phyloP scores from a whole-genome alignment of 805 yeast species.

The Cyberlindnera mrakii region DNA sequence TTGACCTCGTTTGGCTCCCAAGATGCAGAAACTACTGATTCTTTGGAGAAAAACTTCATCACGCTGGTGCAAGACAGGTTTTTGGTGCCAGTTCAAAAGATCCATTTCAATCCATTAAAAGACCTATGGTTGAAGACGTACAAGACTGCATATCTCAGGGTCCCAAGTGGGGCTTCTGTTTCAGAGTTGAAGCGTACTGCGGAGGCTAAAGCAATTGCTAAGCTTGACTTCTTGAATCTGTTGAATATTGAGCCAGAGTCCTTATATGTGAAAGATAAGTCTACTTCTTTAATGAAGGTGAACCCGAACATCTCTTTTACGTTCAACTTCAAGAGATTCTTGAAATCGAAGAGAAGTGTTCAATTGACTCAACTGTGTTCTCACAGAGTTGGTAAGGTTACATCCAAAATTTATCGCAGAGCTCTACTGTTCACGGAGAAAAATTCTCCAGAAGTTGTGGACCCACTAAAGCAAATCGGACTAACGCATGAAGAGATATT shows the following conservation, averaged over 20 bases:
- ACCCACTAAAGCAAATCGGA: slow-evolving; percentile 42
- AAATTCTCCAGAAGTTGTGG: slow-evolving; percentile 35
- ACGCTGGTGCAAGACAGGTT: slow-evolving; percentile 43
- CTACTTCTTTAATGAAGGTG: slow-evolving; percentile 35
- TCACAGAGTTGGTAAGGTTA: slow-evolving; percentile 62
- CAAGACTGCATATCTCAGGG: slow-evolving; percentile 31
- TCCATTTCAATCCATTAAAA: slow-evolving; percentile 29
- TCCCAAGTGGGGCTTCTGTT: slow-evolving; percentile 32
- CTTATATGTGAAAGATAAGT: slow-evolving; percentile 27
- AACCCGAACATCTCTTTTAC: slow-evolving; percentile 47
- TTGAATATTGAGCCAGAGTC: slow-evolving; percentile 28
- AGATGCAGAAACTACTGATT: slow-evolving; percentile 23
- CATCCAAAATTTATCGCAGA: slow-evolving; percentile 57
- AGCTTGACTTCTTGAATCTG: slow-evolving; percentile 30
- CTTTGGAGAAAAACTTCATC: slow-evolving; percentile 34
- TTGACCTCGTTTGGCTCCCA: slow-evolving; percentile 23
- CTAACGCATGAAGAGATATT: slow-evolving; percentile 41
- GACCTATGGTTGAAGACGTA: slow-evolving; percentile 37
- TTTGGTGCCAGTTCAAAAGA: slow-evolving; percentile 40
- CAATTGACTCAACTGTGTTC: slow-evolving; percentile 59
- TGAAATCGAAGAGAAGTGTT: slow-evolving; percentile 57
- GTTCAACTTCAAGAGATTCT: slow-evolving; percentile 59
- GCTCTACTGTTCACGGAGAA: slow-evolving; percentile 56
- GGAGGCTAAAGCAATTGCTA: slow-evolving; percentile 53
- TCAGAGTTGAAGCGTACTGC: slow-evolving; percentile 52